Conservation (phyloP, 116 monocot genomes). For the Papilionanthe hybrid region DNA sequence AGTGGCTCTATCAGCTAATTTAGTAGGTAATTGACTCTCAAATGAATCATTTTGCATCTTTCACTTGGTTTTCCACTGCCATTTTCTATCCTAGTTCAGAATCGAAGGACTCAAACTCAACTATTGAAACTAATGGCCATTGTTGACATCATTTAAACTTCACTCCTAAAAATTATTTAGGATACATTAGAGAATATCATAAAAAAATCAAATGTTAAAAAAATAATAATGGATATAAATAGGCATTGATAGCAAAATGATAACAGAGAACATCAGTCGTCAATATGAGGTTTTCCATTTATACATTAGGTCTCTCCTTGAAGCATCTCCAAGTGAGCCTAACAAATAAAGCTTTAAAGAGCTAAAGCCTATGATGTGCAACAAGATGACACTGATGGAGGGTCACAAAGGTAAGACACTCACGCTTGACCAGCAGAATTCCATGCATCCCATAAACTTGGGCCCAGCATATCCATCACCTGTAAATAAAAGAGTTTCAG, state of each 20-base stretch:
- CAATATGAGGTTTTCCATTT: neutral
- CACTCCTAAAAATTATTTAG: neutral
- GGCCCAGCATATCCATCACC: conserved; percentile 93
- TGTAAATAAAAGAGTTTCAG: conserved; percentile 13
- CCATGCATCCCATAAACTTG: conserved; percentile 90
- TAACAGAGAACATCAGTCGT: neutral
- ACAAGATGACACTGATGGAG: neutral
- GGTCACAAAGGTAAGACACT: conserved; percentile 24
- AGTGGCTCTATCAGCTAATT: neutral
- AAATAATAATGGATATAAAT: neutral
- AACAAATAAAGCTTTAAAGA: neutral
- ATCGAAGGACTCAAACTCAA: neutral
- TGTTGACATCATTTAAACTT: neutral
- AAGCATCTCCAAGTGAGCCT: neutral
- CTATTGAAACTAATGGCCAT: neutral
- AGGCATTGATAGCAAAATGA: neutral
- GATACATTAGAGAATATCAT: neutral
- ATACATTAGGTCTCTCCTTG: neutral
- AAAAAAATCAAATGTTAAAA: neutral
- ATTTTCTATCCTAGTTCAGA: neutral
- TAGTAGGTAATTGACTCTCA: neutral
- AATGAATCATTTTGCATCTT: neutral
- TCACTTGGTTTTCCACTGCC: neutral
- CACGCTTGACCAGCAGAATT: conserved; percentile 85
- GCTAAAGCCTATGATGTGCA: neutral